A percentile compares a stretch with the other conserved stretches of the same genome.
These are phyloP conservation scores for Mrakia gelida DNA, from an alignment of 768 basidiomycete genomes.

Conservation along the genomic window DNA sequence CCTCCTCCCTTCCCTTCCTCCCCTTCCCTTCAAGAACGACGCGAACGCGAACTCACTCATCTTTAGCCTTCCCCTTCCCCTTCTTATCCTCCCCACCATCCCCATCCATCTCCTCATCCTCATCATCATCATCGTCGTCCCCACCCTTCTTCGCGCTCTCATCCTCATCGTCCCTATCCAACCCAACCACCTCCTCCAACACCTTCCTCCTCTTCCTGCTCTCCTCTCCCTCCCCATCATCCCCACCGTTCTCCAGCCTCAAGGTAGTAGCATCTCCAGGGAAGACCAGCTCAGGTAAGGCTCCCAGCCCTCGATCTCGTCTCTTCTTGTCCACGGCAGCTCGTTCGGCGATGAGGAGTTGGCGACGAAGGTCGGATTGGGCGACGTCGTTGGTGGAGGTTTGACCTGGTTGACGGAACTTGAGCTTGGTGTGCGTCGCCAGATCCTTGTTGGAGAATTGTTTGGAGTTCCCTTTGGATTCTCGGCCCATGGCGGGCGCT, in stretches of 20 bases:
- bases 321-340: conserved; percentile 84
- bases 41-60: conserved; percentile 35
- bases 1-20: too few species aligned
- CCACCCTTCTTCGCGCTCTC: conserved; percentile 45
- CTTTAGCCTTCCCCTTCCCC: conserved; percentile 46
- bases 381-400: conserved; percentile 71
- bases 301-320: conserved; percentile 71
- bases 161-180: conserved; percentile 86
- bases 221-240: conserved; percentile 58
- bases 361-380: conserved; percentile 72
- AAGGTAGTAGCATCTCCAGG: conserved; percentile 47
- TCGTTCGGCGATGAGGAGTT: conserved; percentile 78
- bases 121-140: conserved; percentile 34
- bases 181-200: conserved; percentile 74
- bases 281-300: conserved; percentile 37
- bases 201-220: conserved; percentile 78
- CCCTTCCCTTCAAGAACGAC: background rate
- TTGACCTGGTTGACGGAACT: conserved; percentile 95
- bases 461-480: conserved; percentile 84
- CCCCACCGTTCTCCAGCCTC: conserved; percentile 48
- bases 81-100: conserved; percentile 26
- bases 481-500: conserved; percentile 78
- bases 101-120: conserved; percentile 32
- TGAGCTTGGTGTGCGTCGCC: conserved; percentile 93
- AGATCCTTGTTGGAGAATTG: conserved; percentile 91